Evolutionary conservation across 768 basidiomycete species (phyloP).

Genomic region (Termitomyces sp.): DNA sequence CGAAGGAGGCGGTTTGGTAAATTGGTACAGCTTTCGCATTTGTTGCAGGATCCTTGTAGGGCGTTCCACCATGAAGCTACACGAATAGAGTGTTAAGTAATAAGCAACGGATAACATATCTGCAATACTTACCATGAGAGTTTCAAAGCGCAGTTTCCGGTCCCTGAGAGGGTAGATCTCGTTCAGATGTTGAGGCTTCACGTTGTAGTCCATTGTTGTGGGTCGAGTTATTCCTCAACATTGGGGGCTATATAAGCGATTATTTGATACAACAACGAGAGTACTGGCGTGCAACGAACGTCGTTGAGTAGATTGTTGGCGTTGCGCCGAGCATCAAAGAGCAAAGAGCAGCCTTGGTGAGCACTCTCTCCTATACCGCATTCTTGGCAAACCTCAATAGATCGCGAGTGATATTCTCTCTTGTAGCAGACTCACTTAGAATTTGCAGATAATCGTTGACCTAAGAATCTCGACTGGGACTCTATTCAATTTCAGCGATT

Average conservation of each 20-base stretch:
- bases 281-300: not conserved
- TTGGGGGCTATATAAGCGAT: not conserved
- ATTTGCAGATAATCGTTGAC: too few relatives aligned
- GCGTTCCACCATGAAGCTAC: conserved; percentile 57
- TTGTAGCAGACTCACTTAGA: too few relatives aligned
- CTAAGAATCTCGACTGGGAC: too few relatives aligned
- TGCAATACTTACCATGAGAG: conserved; percentile 17
- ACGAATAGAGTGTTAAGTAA: conserved; percentile 13
- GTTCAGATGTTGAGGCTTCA: conserved; percentile 1
- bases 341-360: not conserved
- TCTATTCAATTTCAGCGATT: too few relatives aligned
- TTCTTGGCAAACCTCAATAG: not conserved
- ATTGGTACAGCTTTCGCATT: conserved; percentile 64
- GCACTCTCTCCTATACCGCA: not conserved
- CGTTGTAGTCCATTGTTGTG: conserved; percentile 10
- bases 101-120: not conserved
- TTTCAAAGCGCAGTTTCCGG: conserved; percentile 53
- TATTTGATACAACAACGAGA: not conserved
- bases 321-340: not conserved
- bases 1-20: conserved; percentile 52
- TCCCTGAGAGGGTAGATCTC: conserved; percentile 21
- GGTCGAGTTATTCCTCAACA: not conserved
- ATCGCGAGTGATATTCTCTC: too few relatives aligned
- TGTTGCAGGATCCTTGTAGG: conserved; percentile 45
- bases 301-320: not conserved